These are phyloP conservation scores for Candida oleophila DNA, from an alignment of 805 yeast genomes.

Conservation along the genomic window DNA sequence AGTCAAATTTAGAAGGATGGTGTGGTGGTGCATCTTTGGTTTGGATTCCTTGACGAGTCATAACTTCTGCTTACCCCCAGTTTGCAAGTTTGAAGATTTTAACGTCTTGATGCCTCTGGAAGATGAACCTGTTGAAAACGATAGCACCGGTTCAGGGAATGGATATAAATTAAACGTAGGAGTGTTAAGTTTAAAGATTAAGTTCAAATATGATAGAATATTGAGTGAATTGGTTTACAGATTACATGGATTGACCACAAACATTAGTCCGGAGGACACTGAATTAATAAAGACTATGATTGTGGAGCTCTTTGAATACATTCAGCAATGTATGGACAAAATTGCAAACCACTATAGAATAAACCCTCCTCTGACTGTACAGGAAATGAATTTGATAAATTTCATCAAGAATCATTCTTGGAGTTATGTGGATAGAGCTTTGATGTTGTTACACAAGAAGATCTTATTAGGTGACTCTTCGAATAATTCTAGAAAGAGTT, in stretches of 20 bases:
- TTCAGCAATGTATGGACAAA: conserved; percentile 47
- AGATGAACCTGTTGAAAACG: conserved; percentile 33
- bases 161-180: conserved; percentile 36
- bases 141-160: conserved; percentile 27
- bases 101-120: conserved; percentile 58
- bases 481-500: neutral
- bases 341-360: conserved; percentile 32
- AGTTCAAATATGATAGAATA: conserved; percentile 50
- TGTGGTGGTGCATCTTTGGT: conserved; percentile 71
- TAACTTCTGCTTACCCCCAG: conserved; percentile 54
- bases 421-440: conserved; percentile 56
- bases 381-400: conserved; percentile 44
- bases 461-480: conserved; percentile 33
- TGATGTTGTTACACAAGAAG: conserved; percentile 43
- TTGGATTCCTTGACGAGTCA: conserved; percentile 57
- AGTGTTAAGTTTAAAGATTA: conserved; percentile 51
- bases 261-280: conserved; percentile 42
- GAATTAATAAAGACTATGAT: conserved; percentile 48
- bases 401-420: conserved; percentile 49
- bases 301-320: conserved; percentile 47
- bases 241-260: conserved; percentile 45
- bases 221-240: conserved; percentile 53
- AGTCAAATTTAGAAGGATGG: conserved; percentile 51
- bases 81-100: conserved; percentile 51
- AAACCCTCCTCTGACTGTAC: conserved; percentile 37